Base-by-base conservation (phyloP, 805 yeast species). In the Candida patagonica region DNA sequence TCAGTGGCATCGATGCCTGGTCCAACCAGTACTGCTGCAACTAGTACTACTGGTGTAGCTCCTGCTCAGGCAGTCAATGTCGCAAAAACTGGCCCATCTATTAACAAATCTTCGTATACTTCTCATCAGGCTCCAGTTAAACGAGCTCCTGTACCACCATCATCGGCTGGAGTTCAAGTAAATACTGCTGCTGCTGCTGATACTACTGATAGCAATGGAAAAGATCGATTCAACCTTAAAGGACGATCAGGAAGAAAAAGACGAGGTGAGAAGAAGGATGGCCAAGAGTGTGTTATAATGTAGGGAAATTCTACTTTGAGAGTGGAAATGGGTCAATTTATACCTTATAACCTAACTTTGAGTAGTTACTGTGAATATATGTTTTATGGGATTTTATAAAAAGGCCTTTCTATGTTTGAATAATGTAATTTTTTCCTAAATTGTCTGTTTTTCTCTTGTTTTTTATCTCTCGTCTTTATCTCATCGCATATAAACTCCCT, bases 221-320 rank as follows among this genome's bases (percentile, higher is more conserved):
- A 17, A 5, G 20, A 29, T 10, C 13, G 31, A 8, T 23, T 23
- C 26, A 20, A 34, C 17, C 26, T 34, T 22, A 15, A 20, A 12
- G 9, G 13, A n/a, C 12, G n/a, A 12, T 17, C 16, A 16, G 40
- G 34, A 2, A 17, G 35, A 37, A 16, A 27, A 16, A 38, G 26
- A 29, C 21, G 22, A n/a, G 36, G 36, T 20, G 30, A 31, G 23
- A 33, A 33, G 42, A 39, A 39, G 24, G 37, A 32, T 7, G 42
- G 42, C 10, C 36, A 31, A 16, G 42, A 39, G 27, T 39, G 42
- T 31, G 15, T 15, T 25, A 26, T 39, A 15, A 39, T 39, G 42
- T 39, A 29, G 15, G 24, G 13, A 17, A 24, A n/a, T n/a, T n/a
- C n/a, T n/a, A n/a, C n/a, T n/a, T n/a, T n/a, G n/a, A n/a, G 12